Base-by-base conservation (phyloP, 805 yeast species). In the Saturnispora diversa region DNA sequence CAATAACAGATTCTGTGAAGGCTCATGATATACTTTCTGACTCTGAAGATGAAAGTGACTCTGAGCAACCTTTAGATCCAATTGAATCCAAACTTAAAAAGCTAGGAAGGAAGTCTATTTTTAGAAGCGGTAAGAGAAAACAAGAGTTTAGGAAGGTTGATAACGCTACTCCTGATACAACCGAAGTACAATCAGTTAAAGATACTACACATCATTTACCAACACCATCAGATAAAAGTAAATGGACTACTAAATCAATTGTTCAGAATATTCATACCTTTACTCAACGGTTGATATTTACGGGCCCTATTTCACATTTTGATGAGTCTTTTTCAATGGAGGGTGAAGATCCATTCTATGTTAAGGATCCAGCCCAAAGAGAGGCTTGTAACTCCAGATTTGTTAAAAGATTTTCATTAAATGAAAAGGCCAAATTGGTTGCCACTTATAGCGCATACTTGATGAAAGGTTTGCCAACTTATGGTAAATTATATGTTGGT, bases 401-500 rank as follows among this genome's bases (percentile, higher is more conserved):
- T 32, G 68, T 74, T 35, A 55, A 63, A 1, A 80, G 78, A 50
- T 90, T 90, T 50, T 74, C 87, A 0, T 62, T 88, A 9, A 67
- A 71, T 5, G 68, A 65, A 0, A 53, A 63, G 2, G 76, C 75
- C 29, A 56, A 53, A 4, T 62, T 88, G 34, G 58, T 80, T 0
- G 77, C 94, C 0, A 69, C 85, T 1, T 90, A 85, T 53, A 80
- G 74, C 52, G 69, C 80, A 1, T 78, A 84, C 59, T 53, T 86
- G 13, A 79, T 75, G 47, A 72, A 83, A 48, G 73, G 82, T 10
- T 62, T 85, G 15, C 95, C 95, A 1, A 64, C 78, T 1, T 87
- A 84, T 59, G 97, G 97, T 1, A 84, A 84, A 50, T 53, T 88
- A 2, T 86, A 86, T 56, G 50, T 90, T 10, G 84, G 94, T 0